Evolutionary conservation across 345 rosid species (phyloP).

Genomic region (Durio zibethinus): DNA sequence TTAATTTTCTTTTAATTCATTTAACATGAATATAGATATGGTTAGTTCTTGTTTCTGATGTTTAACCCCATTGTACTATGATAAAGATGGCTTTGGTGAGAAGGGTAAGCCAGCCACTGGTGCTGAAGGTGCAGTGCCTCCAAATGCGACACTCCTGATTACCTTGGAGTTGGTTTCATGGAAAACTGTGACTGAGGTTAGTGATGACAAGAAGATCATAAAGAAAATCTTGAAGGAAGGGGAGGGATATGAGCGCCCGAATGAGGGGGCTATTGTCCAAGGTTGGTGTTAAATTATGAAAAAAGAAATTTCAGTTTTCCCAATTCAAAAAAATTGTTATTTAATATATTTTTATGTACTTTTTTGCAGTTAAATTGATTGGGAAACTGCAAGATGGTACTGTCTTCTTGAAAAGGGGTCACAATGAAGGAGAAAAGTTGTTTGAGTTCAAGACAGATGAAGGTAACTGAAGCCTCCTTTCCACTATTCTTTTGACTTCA

Average conservation of each 20-base stretch:
- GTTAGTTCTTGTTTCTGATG: neutral
- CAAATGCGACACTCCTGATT: slow-evolving; percentile 63
- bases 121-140: slow-evolving; percentile 67
- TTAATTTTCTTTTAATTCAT: neutral
- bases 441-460: slow-evolving; percentile 86
- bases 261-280: slow-evolving; percentile 73
- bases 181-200: slow-evolving; percentile 83
- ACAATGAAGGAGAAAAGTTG: slow-evolving; percentile 49
- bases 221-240: slow-evolving; percentile 86
- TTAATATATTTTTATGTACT: neutral
- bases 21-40: neutral
- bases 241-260: slow-evolving; percentile 84
- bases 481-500: neutral
- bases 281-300: slow-evolving; percentile 31
- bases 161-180: slow-evolving; percentile 71
- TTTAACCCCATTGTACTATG: neutral
- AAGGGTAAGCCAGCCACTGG: slow-evolving; percentile 59
- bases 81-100: slow-evolving; percentile 86
- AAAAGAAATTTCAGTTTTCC: neutral
- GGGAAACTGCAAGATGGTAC: slow-evolving; percentile 86
- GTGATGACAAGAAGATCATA: slow-evolving; percentile 73
- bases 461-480: slow-evolving; percentile 37
- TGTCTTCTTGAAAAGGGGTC: slow-evolving; percentile 69
- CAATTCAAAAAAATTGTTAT: neutral
- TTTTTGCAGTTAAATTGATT: slow-evolving; percentile 66